Evolutionary conservation across 2,329 filamentous ascomycete species (phyloP), one percentile per base, ranked within the genome.

Genomic region (Xylogone sp.): DNA sequence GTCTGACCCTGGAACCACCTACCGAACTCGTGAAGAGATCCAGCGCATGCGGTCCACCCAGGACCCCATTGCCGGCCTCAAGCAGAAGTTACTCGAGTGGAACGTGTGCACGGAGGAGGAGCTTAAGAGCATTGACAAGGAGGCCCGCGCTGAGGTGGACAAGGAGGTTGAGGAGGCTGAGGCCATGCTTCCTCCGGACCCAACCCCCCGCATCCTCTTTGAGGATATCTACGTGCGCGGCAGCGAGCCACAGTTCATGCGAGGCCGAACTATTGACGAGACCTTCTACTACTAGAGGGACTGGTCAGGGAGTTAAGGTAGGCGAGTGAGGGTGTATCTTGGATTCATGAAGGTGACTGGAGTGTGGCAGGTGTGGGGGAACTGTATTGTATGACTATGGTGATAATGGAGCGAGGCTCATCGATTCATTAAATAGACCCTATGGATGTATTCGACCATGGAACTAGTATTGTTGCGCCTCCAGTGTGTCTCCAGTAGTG

Each of bases 41-140:
- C 93, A 97, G 81, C 92, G 93, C 74, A 99, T 99, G 94, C 90
- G 94, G 68, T 95, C 88, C 65, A 99, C 94, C 76, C 90, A 97
- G 76, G 94, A 99, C 77, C 91, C 94, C 62, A 99, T 99, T 68
- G 91, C 92, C 66, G 94, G 94, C 54, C 84, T 99, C 64, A 97
- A 97, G 86, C 88, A 94, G 79, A 96, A 96, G 81, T 87, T 99
- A 61, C 77, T 99, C 53, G 94, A 99, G 75, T 99, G 94, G 94
- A 83, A 83, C 54, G 87, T 99, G 61, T 86, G 86, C 62, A 84
- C 81, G 55, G 94, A 99, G 80, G 92, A 97, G 42, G 93, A 97
- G 76, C 86, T 99, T 71, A 99, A 99, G 88, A 71, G 72, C 60
- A 85, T 99, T 62, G 94, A 99, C 80, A 97, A 97, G 84, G 84